phyloP scores from a whole-genome alignment of 495 filamentous ascomycete species.

The Podospora comata region DNA sequence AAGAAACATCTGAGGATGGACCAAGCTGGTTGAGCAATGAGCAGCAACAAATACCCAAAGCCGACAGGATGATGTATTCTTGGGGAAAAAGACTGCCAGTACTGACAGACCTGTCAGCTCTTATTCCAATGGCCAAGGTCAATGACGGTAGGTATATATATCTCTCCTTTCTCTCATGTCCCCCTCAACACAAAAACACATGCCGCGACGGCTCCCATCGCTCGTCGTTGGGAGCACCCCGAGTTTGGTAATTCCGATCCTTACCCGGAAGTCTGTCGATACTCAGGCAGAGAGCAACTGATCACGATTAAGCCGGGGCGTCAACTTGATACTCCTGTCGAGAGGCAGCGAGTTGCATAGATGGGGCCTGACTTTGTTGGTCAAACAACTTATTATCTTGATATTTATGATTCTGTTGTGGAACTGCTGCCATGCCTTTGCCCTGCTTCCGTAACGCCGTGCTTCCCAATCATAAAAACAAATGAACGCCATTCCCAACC shows the following conservation, averaged over 20 bases:
- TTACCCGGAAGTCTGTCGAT: conserved; percentile 44
- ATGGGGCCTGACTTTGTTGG: conserved; percentile 88
- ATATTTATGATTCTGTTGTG: background rate
- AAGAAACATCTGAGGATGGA: background rate
- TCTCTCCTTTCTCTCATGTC: background rate
- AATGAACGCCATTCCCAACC: background rate
- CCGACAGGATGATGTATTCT: too few species aligned
- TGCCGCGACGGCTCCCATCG: conserved; percentile 38
- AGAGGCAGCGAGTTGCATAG: conserved; percentile 78
- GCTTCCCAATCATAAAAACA: background rate
- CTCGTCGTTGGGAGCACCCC: conserved; percentile 43
- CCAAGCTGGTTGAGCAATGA: too few species aligned
- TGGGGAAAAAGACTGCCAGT: too few species aligned
- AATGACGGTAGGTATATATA: too few species aligned
- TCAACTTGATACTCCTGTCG: conserved; percentile 60
- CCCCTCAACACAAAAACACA: conserved; percentile 5
- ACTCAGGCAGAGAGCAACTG: conserved; percentile 50
- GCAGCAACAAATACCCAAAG: too few species aligned
- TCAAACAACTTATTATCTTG: conserved; percentile 50
- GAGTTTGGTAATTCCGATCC: conserved; percentile 44
- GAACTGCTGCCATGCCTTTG: conserved; percentile 3
- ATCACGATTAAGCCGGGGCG: conserved; percentile 97
- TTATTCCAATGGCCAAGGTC: too few species aligned
- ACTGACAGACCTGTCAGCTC: too few species aligned
- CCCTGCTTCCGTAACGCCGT: conserved; percentile 2